These are phyloP conservation scores for Turritis glabra DNA, from an alignment of 345 rosid genomes.

Conservation along the genomic window DNA sequence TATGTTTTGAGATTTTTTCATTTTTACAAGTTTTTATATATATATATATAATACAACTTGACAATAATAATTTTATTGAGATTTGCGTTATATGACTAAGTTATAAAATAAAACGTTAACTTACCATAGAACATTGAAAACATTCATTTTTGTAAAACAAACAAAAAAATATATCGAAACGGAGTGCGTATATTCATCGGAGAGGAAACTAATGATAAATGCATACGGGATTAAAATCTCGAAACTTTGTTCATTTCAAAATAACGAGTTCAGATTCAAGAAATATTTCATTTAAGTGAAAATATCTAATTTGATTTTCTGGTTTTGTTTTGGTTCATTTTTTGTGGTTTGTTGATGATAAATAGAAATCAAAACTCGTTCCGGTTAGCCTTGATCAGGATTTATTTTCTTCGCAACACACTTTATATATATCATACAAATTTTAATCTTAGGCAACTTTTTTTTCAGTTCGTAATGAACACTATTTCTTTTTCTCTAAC, in stretches of 20 bases:
- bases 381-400: neutral
- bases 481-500: neutral
- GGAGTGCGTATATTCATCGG: neutral
- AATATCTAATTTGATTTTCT: neutral
- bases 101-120: neutral
- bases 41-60: no score
- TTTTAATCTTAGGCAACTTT: neutral
- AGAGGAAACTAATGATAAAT: neutral
- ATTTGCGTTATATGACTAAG: neutral
- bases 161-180: neutral
- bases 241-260: neutral
- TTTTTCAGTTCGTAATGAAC: neutral
- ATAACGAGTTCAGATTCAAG: neutral
- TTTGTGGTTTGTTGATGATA: neutral
- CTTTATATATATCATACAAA: neutral
- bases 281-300: neutral
- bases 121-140: neutral
- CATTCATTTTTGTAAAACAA: no score
- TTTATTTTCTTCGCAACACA: neutral
- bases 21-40: no score
- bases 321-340: neutral
- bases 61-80: neutral
- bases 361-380: neutral
- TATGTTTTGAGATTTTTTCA: neutral
- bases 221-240: neutral